Base-by-base conservation (phyloP, 805 yeast species). In the Yamadazyma paraphyllophila region DNA sequence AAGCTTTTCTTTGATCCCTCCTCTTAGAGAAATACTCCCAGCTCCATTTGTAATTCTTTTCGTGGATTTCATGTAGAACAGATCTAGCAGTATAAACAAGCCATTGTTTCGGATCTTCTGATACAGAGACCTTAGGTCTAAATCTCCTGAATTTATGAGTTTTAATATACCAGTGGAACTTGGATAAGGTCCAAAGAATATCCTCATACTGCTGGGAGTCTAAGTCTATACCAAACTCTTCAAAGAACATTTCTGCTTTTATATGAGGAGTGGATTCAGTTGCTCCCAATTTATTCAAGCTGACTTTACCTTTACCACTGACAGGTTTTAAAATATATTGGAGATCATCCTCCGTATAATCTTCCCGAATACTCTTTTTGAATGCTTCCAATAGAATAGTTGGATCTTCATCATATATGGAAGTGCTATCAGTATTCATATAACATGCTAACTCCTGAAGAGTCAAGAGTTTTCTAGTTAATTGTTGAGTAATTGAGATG, bases 191-290 rank as follows among this genome's bases (percentile, higher is more conserved):
- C 74, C 87, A 80, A 30, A 95, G 69, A 1, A 88, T 74, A 58
- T 88, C 94, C 34, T 85, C 75, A 62, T 94, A 94, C 61, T 92
- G 97, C 42, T 78, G 77, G 45, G 92, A 82, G 60, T 92, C 94
- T 46, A 94, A 70, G 45, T 85, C 88, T 11, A 95, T 69, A n/a
- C 95, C 86, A 56, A 95, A 83, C 58, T 94, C 96, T 43, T 91
- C 91, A 62, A 91, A 94, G 50, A 83, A 78, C 43, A 94, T 67
- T 48, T 88, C 86, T 0, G 90, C 78, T 33, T 80, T 76, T 15
- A 88, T 74, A 60, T 88, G 94, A 6, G 94, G 94, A 16, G 65
- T 57, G 0, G 70, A 61, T 37, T 80, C 84, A 0, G 92, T 82
- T 1, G 94, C 76, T 1, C 94, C 94, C 4, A 71, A 62, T 60